Evolutionary conservation across 768 basidiomycete genomes (phyloP).

Genomic region (Suillus bovinus): DNA sequence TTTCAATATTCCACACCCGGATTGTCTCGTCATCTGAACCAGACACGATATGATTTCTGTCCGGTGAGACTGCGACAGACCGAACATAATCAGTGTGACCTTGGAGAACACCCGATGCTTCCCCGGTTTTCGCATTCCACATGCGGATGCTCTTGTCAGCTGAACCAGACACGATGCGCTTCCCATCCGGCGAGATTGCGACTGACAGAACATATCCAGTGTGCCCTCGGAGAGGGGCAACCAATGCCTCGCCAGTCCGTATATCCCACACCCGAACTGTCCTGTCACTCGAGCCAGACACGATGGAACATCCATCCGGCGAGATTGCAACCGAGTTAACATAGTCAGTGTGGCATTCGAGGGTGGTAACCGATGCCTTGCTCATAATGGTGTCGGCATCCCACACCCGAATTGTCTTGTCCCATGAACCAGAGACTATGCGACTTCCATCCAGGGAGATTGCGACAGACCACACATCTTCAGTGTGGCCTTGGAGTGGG

Average conservation of each 20-base stretch:
- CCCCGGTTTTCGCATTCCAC: not conserved
- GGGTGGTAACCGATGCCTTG: conserved; percentile 17
- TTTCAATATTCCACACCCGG: no score
- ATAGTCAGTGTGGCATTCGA: conserved; percentile 1
- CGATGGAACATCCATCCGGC: no score
- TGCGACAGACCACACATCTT: not conserved
- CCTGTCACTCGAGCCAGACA: no score
- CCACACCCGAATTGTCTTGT: no score
- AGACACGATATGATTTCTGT: not conserved
- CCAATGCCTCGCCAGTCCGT: not conserved
- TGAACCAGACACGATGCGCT: conserved; percentile 3
- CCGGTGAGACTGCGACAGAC: not conserved
- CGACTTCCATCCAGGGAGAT: not conserved
- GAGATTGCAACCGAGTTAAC: not conserved
- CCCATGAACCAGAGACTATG: no score
- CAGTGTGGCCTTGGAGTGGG: conserved; percentile 10
- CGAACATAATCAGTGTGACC: not conserved
- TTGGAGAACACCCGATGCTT: not conserved
- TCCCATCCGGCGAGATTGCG: not conserved
- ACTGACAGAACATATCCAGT: not conserved
- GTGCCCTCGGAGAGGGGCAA: not conserved
- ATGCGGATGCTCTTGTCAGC: not conserved
- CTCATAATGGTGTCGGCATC: fast-evolving
- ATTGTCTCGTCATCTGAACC: not conserved
- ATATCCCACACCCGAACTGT: no score